A percentile compares a stretch with the other conserved stretches of the same genome.
Conservation (phyloP, 2,329 filamentous ascomycete genomes). For the Thyridium curvatum region DNA sequence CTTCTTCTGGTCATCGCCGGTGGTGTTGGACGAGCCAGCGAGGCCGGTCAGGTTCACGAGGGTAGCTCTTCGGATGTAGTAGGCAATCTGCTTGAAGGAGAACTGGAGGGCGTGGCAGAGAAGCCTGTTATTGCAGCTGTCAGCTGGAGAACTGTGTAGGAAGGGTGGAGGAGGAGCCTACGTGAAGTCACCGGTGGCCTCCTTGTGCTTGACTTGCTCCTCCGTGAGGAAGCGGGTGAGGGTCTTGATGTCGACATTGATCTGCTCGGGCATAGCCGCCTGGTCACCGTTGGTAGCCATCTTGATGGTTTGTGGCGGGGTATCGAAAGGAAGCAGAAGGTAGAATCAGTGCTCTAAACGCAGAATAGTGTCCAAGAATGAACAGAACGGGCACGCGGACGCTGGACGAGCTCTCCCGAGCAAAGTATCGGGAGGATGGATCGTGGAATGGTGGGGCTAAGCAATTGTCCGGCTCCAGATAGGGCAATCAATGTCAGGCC, state of each 20-base stretch:
- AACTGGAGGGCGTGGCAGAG: slow-evolving; percentile 97
- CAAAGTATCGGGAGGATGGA: too few relatives aligned
- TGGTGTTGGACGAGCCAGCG: slow-evolving; percentile 89
- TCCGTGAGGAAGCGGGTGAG: slow-evolving; percentile 94
- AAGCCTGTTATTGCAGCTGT: slow-evolving; percentile 49
- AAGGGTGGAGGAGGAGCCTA: slow-evolving; percentile 36
- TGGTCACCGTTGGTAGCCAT: slow-evolving; percentile 22
- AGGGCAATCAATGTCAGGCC: too few relatives aligned
- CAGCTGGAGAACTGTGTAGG: neutral
- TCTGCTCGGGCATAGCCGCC: slow-evolving; percentile 59
- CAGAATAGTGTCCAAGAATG: neutral
- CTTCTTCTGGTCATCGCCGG: slow-evolving; percentile 99
- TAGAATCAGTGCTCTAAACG: neutral
- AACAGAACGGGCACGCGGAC: neutral
- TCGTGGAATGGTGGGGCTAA: too few relatives aligned
- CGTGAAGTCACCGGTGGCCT: slow-evolving; percentile 98
- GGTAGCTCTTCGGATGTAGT: slow-evolving; percentile 95
- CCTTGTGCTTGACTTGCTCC: slow-evolving; percentile 86
- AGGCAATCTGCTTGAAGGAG: slow-evolving; percentile 98
- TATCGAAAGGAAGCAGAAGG: neutral
- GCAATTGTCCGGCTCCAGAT: too few relatives aligned
- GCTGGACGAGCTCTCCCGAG: too few relatives aligned
- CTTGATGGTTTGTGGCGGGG: slow-evolving; percentile 4
- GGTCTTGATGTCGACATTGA: slow-evolving; percentile 95
- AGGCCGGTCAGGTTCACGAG: slow-evolving; percentile 94